Conservation (phyloP, 805 yeast genomes). For the Wickerhamiella sorbophila region DNA sequence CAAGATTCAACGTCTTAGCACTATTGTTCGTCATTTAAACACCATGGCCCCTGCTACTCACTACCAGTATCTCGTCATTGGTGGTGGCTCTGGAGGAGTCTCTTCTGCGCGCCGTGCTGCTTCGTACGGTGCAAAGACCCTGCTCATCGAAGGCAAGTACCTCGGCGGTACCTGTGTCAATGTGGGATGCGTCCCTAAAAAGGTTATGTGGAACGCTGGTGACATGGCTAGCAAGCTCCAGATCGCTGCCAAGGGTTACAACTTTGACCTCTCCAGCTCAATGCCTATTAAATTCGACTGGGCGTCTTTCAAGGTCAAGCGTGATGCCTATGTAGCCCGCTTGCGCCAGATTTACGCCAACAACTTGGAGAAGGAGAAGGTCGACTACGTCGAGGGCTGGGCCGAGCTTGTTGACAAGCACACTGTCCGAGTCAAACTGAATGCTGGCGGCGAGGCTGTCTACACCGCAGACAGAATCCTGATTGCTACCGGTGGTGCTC, state of each 20-base stretch:
- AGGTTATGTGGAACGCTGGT: conserved; percentile 96
- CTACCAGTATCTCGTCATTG: conserved; percentile 86
- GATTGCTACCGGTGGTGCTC: conserved; percentile 88
- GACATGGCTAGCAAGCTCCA: conserved; percentile 66
- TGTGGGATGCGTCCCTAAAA: conserved; percentile 98
- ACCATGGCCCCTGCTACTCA: conserved; percentile 50
- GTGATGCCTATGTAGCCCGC: conserved; percentile 81
- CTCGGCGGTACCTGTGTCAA: conserved; percentile 98
- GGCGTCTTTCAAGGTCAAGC: conserved; percentile 64
- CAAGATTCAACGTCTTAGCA: conserved; percentile 1
- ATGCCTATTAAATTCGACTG: conserved; percentile 50
- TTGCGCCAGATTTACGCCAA: conserved; percentile 88
- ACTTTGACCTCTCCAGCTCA: conserved; percentile 49
- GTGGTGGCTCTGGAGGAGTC: conserved; percentile 99
- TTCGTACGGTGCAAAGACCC: conserved; percentile 69
- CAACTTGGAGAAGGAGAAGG: conserved; percentile 78
- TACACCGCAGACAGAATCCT: conserved; percentile 73
- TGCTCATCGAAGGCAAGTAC: conserved; percentile 62
- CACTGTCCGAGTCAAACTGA: conserved; percentile 62
- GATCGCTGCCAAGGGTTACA: conserved; percentile 64
- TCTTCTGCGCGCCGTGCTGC: conserved; percentile 98
- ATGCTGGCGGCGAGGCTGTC: conserved; percentile 41
- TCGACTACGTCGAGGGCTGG: conserved; percentile 73
- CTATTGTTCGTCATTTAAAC: conserved; percentile 5
- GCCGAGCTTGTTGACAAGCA: conserved; percentile 46